A percentile compares a stretch with the other conserved stretches of the same genome.
These are phyloP conservation scores for Cladobotryum protrusum DNA, from an alignment of 2,329 filamentous ascomycete genomes.

Conservation along the genomic window DNA sequence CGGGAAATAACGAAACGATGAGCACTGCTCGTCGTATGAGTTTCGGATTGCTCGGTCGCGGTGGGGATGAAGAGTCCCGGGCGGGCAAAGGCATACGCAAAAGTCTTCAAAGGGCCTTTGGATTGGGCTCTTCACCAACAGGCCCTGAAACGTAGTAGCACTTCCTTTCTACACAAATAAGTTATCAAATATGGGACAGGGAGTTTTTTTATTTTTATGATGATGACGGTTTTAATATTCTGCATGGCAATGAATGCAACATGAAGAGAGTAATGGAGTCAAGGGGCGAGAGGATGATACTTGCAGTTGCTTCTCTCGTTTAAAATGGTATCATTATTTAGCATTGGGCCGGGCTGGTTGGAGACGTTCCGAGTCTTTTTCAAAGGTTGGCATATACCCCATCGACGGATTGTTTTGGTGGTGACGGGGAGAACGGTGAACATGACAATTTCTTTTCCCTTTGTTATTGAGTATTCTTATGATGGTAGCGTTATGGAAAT, in stretches of 20 bases:
- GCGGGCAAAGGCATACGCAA: conserved; percentile 36
- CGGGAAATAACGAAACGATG: conserved; percentile 18
- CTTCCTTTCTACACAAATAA: background rate
- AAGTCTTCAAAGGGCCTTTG: conserved; percentile 42
- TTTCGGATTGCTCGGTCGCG: conserved; percentile 40
- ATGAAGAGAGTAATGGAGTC: background rate
- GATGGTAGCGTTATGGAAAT: no score
- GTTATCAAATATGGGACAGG: no score
- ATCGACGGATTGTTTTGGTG: conserved; percentile 10
- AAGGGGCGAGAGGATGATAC: conserved; percentile 6
- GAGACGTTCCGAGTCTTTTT: background rate
- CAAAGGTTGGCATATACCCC: conserved; percentile 19
- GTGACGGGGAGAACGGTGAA: background rate
- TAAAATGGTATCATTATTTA: conserved; percentile 4
- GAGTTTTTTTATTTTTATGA: background rate
- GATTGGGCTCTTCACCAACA: conserved; percentile 27
- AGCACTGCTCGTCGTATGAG: conserved; percentile 38
- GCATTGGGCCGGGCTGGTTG: conserved; percentile 6
- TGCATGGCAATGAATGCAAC: conserved; percentile 5
- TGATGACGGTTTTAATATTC: background rate
- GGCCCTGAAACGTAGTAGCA: background rate
- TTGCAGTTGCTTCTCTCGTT: conserved; percentile 9
- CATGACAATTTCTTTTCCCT: no score
- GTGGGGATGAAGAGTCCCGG: conserved; percentile 27
- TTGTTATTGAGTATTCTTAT: no score